Conservation (phyloP, 2,329 filamentous ascomycete genomes). For the Cordyceps tenuipes region DNA sequence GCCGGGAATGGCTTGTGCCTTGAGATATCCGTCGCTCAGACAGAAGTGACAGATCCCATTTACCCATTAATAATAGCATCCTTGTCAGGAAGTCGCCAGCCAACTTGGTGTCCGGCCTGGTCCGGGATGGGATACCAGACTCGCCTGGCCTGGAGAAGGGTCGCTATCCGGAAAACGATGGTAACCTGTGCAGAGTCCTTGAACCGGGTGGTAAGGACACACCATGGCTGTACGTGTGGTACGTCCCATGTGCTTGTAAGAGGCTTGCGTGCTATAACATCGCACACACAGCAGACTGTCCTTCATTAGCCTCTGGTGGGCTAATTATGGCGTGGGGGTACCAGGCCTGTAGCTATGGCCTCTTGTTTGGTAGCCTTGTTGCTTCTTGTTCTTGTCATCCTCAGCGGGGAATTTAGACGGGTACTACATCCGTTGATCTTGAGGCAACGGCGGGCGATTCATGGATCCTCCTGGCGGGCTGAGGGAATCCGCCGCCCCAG, state of each 20-base stretch:
- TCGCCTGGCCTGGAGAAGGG: constrained; percentile 13
- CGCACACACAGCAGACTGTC: background rate
- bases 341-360: background rate
- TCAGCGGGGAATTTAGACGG: background rate
- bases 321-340: too few species aligned
- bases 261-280: background rate
- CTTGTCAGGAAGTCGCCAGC: background rate
- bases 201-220: background rate
- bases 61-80: constrained; percentile 12
- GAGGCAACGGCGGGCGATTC: background rate
- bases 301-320: too few species aligned
- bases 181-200: background rate
- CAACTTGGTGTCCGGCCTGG: background rate
- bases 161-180: constrained; percentile 7
- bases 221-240: background rate
- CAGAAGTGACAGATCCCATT: constrained; percentile 21
- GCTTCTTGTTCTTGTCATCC: background rate
- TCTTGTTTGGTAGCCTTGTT: background rate
- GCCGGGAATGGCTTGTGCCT: constrained; percentile 1
- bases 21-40: background rate
- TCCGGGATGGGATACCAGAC: constrained; percentile 22
- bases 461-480: background rate
- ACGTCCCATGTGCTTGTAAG: background rate
- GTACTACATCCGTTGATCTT: background rate
- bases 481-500: background rate